These are phyloP conservation scores for Pseudozyma thailandica DNA, from an alignment of 1,284 basidiomycete genomes.

Conservation along the genomic window DNA sequence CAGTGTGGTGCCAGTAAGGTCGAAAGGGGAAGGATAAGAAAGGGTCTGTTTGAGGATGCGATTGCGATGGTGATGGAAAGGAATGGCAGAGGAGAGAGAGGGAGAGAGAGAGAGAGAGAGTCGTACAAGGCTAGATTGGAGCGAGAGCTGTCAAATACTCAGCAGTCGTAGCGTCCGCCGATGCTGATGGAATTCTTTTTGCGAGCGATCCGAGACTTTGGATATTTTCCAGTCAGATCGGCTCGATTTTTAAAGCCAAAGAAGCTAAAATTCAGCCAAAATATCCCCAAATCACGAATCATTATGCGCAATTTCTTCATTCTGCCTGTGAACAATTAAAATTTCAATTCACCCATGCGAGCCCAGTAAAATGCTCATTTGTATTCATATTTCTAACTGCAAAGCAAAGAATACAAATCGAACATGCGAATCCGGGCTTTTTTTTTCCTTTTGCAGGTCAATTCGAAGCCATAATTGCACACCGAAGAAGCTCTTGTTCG, in stretches of 20 bases:
- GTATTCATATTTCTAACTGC: no score
- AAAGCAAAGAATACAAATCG: no score
- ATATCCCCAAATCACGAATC: not conserved
- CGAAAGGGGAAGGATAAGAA: not conserved
- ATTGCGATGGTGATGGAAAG: conserved; percentile 13
- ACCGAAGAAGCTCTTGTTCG: no score
- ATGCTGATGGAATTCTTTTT: conserved; percentile 4
- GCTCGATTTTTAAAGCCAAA: conserved; percentile 32
- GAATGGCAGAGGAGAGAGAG: no score
- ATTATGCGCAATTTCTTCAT: conserved; percentile 4
- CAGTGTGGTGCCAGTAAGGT: not conserved
- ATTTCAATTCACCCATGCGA: no score
- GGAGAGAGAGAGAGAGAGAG: no score
- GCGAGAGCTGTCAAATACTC: not conserved
- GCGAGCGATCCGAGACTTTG: not conserved
- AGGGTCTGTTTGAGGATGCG: no score
- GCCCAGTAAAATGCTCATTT: no score
- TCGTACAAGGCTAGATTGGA: conserved; percentile 4
- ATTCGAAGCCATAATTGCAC: no score
- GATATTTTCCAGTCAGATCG: conserved; percentile 33
- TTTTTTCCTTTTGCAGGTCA: no score
- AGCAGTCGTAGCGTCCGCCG: not conserved
- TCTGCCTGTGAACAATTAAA: no score
- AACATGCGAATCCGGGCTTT: no score
- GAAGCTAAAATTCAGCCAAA: not conserved